Evolutionary conservation across 202 grass and related monocot species (phyloP).

Genomic region (Setaria viridis): DNA sequence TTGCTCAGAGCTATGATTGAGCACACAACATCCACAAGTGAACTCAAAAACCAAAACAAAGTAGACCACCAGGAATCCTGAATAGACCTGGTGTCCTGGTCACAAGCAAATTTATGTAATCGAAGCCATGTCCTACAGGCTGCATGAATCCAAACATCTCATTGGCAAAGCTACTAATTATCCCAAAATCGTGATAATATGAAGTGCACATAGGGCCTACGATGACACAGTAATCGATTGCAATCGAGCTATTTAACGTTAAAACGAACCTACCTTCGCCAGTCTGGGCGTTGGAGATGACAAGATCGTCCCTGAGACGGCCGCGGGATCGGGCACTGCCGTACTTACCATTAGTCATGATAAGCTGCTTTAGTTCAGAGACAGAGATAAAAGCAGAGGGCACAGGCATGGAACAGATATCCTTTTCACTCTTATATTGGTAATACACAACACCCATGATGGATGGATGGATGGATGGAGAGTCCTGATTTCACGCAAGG

Average conservation of each 20-base stretch:
- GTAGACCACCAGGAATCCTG: too few relatives aligned
- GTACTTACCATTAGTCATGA: slow-evolving; percentile 42
- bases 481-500: background rate
- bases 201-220: background rate
- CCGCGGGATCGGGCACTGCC: slow-evolving; percentile 43
- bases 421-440: slow-evolving; percentile 70
- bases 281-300: slow-evolving; percentile 56
- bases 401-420: slow-evolving; percentile 48
- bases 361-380: slow-evolving; percentile 56
- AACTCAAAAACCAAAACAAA: background rate
- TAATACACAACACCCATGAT: slow-evolving; percentile 72
- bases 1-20: background rate
- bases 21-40: background rate
- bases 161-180: background rate
- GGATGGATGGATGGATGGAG: background rate
- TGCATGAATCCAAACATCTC: slow-evolving; percentile 21
- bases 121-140: background rate
- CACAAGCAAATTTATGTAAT: background rate
- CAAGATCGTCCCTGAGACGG: slow-evolving; percentile 46
- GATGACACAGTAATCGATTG: too few relatives aligned
- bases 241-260: background rate
- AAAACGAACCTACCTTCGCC: slow-evolving; percentile 70
- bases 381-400: slow-evolving; percentile 48
- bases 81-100: background rate
- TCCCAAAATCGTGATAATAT: background rate